Conservation (phyloP, 202 grass and related monocot species). For the Cymbopogon flexuosus region DNA sequence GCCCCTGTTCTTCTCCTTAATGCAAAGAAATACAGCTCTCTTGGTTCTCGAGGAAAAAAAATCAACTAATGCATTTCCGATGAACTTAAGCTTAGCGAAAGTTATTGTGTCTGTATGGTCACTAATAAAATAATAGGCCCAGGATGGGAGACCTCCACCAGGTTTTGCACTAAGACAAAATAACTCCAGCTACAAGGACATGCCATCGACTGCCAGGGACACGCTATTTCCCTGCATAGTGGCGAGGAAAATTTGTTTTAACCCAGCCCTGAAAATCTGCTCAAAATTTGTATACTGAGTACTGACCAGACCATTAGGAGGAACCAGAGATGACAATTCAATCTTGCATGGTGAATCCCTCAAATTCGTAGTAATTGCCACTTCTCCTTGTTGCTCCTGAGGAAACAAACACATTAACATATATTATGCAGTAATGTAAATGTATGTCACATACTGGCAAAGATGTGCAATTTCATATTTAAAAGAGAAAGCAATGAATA, state of each 20-base stretch:
- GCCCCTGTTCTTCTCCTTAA: not conserved
- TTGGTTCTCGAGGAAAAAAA: not conserved
- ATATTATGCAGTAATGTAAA: slow-evolving; percentile 17
- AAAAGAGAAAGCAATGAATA: not conserved
- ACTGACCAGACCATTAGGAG: slow-evolving; percentile 66
- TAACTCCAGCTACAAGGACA: not conserved
- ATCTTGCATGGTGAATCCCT: slow-evolving; percentile 86
- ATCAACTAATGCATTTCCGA: not conserved
- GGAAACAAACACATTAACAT: slow-evolving; percentile 13
- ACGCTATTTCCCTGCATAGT: not conserved
- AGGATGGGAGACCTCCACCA: not conserved
- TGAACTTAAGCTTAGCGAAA: not conserved
- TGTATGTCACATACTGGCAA: not conserved
- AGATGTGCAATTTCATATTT: slow-evolving; percentile 5
- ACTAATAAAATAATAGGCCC: not conserved
- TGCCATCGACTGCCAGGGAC: not conserved
- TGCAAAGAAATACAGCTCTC: not conserved
- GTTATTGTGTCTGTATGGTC: not conserved
- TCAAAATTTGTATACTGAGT: slow-evolving; percentile 31
- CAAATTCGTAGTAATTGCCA: slow-evolving; percentile 54
- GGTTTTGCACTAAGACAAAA: not conserved
- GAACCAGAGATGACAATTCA: slow-evolving; percentile 72
- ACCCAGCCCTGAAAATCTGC: not conserved
- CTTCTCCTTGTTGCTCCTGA: slow-evolving; percentile 63
- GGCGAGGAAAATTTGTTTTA: not conserved